Base-by-base conservation (phyloP, 371 early-diverging fungal species). In the Mucor racemosus region DNA sequence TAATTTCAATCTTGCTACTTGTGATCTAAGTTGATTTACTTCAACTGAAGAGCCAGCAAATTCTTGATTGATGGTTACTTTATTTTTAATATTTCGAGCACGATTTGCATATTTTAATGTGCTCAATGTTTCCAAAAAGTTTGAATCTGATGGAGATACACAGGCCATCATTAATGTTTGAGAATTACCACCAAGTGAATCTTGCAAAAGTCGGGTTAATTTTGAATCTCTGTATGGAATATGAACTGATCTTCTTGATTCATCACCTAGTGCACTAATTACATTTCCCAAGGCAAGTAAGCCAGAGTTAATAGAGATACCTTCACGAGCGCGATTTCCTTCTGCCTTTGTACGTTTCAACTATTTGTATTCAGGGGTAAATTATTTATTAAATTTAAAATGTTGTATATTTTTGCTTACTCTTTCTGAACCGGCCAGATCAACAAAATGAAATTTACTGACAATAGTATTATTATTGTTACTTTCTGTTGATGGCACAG, bases 261-360 rank as follows among this genome's bases (percentile, higher is more conserved):
- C 89, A 67, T 97, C 97, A 41, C 93, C 94, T 13, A 99, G 86
- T 1, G 99, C 99, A 40, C 92, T 93, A 42, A 99, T 99, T 13
- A 99, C 99, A 75, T 99, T 99, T 58, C 99, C 99, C 13, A 99
- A 87, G 1, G 97, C 96, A 48, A 99, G 81, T 15, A 99, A 87
- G 13, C 99, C 99, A 34, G 92, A 88, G 75, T 99, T 99, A 76
- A 99, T 99, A 3, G 92, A 88, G 50, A 98, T 99, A 42, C 97
- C 96, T 76, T 99, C 99, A 73, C 92, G 93, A n/a, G 94, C 94
- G 46, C 95, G 91, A 58, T 94, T 95, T 17, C 99, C 99, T 66
- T 55, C 86, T 85, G 81, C 81, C 56, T 80, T 76, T 9, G 81
- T 80, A 19, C 81, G 70, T 64, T 80, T 80, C 19, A 80, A 65